Evolutionary conservation across 306 rosid genomes (phyloP), one percentile per base, ranked within the genome.

Genomic region (Prunus kanzakura): DNA sequence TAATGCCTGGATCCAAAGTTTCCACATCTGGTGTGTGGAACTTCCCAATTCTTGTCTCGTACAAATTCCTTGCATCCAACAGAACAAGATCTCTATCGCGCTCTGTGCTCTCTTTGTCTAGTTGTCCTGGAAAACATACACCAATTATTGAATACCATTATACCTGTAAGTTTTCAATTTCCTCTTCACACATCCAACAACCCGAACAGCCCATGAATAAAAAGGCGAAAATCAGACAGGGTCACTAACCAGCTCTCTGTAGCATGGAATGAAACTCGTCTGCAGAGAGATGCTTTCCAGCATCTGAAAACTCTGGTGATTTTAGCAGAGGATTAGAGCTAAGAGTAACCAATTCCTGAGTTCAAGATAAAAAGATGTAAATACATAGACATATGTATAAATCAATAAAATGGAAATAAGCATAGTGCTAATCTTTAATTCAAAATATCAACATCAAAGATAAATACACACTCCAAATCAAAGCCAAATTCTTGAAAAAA

Each of bases 21-120:
- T 80, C 85, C 74, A 95, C 84, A 76, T 89, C 84, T 23, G 96
- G 96, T 22, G 76, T 86, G 27, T 84, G 75, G 76, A 95, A 92
- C 84, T 92, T 92, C 82, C 98, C 98, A 71, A 95, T 88, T 83
- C 98, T 89, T 15, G 97, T 95, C 85, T 95, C 98, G 11, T 95
- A 94, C 15, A 94, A 77, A 85, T 94, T 94, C 83, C 98, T 90
- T 32, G 96, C 97, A 83, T 95, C 97, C 76, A 92, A 87, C 67
- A 92, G 84, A 74, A 95, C 95, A 75, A 88, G 78, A 46, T 71
- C 85, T 25, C 75, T 69, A 38, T 35, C 32, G 43, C 75, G 51
- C 71, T 49, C 68, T 19, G 74, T 78, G 60, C 68, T 73, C 72
- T 82, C 91, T 66, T 76, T 78, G 50, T 86, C 93, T 64, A 77